Evolutionary conservation across 1,284 basidiomycete genomes (phyloP).

Genomic region (Melampsora americana): DNA sequence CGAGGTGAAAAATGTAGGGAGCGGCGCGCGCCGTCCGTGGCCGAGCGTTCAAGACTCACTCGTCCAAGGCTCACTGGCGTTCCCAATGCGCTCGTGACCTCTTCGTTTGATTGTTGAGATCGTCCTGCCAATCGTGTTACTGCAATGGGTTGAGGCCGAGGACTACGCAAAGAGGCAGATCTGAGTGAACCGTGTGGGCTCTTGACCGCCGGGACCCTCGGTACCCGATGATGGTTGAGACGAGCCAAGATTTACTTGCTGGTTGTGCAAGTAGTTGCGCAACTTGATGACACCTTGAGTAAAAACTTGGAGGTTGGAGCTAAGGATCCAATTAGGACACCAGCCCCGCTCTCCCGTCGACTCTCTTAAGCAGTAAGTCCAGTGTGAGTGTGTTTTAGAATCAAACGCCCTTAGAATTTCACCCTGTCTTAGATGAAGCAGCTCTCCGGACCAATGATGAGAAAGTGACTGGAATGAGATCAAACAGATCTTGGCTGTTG

Average conservation of each 20-base stretch:
- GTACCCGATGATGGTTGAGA: neutral
- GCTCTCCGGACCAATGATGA: conserved; percentile 37
- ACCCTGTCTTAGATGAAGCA: conserved; percentile 21
- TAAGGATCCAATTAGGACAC: conserved; percentile 41
- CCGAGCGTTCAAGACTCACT: conserved; percentile 19
- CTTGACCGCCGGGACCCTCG: neutral
- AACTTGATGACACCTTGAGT: neutral
- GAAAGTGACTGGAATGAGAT: conserved; percentile 28
- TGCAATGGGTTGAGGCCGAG: neutral
- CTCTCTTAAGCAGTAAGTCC: conserved; percentile 40
- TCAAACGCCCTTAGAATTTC: conserved; percentile 33
- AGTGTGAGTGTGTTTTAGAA: conserved; percentile 30
- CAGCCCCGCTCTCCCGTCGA: conserved; percentile 34
- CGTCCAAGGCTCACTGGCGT: conserved; percentile 14
- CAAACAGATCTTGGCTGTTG: conserved; percentile 9
- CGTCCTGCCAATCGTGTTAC: conserved; percentile 1
- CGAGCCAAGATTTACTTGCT: conserved; percentile 13
- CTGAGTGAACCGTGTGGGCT: conserved; percentile 1
- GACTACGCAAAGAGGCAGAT: conserved; percentile 1
- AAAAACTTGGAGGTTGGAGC: conserved; percentile 20
- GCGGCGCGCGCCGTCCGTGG: conserved; percentile 20
- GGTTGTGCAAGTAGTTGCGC: conserved; percentile 1
- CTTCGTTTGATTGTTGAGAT: conserved; percentile 1
- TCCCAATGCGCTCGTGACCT: neutral
- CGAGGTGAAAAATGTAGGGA: conserved; percentile 17